These are phyloP conservation scores for Xylariomycetidae sp. DNA, from an alignment of 2,329 filamentous ascomycete genomes.

Conservation along the genomic window DNA sequence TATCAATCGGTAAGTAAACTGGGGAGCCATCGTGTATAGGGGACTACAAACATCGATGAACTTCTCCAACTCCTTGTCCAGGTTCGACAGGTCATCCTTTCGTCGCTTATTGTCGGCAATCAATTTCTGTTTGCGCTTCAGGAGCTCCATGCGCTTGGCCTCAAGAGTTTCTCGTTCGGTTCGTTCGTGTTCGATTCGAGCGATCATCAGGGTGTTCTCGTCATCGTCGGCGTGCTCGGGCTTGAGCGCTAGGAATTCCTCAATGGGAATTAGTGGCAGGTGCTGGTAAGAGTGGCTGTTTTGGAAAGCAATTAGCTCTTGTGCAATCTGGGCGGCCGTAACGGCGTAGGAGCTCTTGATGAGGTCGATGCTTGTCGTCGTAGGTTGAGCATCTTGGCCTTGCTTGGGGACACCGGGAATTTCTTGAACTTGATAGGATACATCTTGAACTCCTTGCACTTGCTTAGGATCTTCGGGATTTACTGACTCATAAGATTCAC, in stretches of 20 bases:
- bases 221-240: conserved; percentile 68
- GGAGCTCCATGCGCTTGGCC: conserved; percentile 69
- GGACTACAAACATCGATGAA: conserved; percentile 71
- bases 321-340: conserved; percentile 7
- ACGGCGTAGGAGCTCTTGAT: conserved; percentile 4
- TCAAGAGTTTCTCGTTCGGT: conserved; percentile 79
- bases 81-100: conserved; percentile 84
- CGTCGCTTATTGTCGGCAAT: conserved; percentile 77
- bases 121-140: conserved; percentile 59
- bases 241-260: conserved; percentile 72
- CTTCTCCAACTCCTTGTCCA: conserved; percentile 88
- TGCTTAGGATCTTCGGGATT: not conserved
- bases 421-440: too few relatives aligned
- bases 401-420: too few relatives aligned
- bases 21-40: conserved; percentile 6
- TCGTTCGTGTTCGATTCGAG: conserved; percentile 86
- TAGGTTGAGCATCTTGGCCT: not conserved
- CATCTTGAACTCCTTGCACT: not conserved
- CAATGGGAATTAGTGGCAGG: conserved; percentile 75
- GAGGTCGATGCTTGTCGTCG: conserved; percentile 3
- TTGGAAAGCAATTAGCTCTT: conserved; percentile 16
- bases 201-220: conserved; percentile 80
- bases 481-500: conserved; percentile 83
- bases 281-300: conserved; percentile 78
- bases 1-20: conserved; percentile 25